Base-by-base conservation (phyloP, 1,139 yeast species). In the Debaryomyces psychrophilus region DNA sequence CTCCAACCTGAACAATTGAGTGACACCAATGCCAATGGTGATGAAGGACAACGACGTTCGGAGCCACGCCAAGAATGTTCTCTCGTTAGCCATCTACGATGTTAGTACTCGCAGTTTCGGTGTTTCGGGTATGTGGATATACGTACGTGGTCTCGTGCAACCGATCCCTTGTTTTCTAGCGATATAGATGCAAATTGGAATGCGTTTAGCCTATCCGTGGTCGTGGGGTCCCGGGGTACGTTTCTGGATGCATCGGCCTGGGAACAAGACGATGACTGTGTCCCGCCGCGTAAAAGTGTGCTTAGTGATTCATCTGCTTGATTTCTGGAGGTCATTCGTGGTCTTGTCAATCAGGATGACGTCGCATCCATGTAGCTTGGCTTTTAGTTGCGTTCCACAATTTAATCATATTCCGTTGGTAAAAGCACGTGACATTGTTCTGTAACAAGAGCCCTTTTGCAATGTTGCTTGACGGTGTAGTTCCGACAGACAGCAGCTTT, bases 21-120 rank as follows among this genome's bases (percentile, higher is more conserved):
- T 69, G 18, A 72, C 65, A 2, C 75, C 78, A 15, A 73, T 66
- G 1, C 78, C 78, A 35, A 73, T 64, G 12, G 77, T 70, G 5
- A 73, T 65, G 48, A 73, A 71, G 11, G 76, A 66, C 20, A 73
- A 57, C 2, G 76, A 69, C 0, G 95, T 87, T 49, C 95, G 72
- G 33, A 84, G 65, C 87, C 92, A 87, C 0, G 95, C 93, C 11
- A 87, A 68, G 48, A 82, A 82, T 0, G 95, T 87, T 49, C 95
- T 70, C 60, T 87, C 95, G 59, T 86, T 87, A 14, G 95, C 92
- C 64, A 87, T 60, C 53, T 50, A 25, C 11, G 2, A 17, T 8
- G 49, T 48, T 48, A 48, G 51, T 46, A 45, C 18, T 35, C 11
- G 31, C 5, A 4, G 22, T 5, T 14, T 12, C 25, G 14, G 5